These are phyloP conservation scores for Microcera coccophila DNA, from an alignment of 2,329 filamentous ascomycete genomes.

Conservation along the genomic window DNA sequence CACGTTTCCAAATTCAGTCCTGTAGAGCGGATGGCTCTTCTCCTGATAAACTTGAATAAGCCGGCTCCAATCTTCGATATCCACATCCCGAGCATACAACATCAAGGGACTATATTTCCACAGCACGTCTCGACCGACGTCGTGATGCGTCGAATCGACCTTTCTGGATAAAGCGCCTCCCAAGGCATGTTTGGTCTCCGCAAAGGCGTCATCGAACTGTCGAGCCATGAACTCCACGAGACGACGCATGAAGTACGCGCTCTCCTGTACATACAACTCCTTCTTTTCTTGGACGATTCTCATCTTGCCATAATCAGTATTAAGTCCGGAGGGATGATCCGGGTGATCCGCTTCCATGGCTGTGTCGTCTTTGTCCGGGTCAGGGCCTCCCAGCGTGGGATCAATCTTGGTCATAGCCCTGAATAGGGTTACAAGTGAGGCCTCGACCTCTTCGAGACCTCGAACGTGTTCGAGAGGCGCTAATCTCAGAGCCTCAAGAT, in stretches of 20 bases:
- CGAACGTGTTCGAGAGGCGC: slow-evolving; percentile 67
- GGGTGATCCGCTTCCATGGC: slow-evolving; percentile 42
- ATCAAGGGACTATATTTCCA: slow-evolving; percentile 88
- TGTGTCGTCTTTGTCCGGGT: slow-evolving; percentile 46
- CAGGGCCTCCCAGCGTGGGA: slow-evolving; percentile 62
- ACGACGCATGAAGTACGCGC: slow-evolving; percentile 69
- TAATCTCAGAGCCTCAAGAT: slow-evolving; percentile 66
- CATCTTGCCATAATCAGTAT: slow-evolving; percentile 82
- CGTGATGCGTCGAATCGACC: slow-evolving; percentile 67
- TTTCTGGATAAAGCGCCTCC: slow-evolving; percentile 60
- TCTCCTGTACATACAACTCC: slow-evolving; percentile 78
- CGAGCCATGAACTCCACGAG: slow-evolving; percentile 77
- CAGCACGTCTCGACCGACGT: slow-evolving; percentile 65
- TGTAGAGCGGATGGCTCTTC: slow-evolving; percentile 72
- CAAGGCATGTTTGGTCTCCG: slow-evolving; percentile 63
- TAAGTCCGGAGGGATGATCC: slow-evolving; percentile 50
- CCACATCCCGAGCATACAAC: slow-evolving; percentile 83
- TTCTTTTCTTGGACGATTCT: slow-evolving; percentile 92
- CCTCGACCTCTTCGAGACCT: slow-evolving; percentile 74
- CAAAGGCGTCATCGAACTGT: slow-evolving; percentile 72
- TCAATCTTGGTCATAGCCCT: slow-evolving; percentile 94
- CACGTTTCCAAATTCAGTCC: slow-evolving; percentile 75
- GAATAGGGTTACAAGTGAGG: slow-evolving; percentile 74
- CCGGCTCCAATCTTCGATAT: slow-evolving; percentile 74
- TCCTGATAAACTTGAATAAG: slow-evolving; percentile 77